Base-by-base conservation (phyloP, 225 moss, liverwort and hornwort genomes). In the Straminergon stramineum region DNA sequence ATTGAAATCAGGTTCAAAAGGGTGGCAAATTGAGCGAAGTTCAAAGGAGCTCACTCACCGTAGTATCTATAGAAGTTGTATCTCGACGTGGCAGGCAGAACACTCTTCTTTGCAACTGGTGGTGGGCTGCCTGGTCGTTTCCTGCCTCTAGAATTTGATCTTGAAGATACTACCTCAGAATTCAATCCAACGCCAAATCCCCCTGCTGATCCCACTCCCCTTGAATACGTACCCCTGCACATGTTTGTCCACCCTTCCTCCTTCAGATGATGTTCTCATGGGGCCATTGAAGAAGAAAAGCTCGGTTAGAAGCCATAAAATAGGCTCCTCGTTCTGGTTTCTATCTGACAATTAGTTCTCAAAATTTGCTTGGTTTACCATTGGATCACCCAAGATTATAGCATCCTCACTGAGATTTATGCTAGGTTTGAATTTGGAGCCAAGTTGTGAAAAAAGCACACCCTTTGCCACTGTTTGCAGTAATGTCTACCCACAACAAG, bases 31-130 rank as follows among this genome's bases (percentile, higher is more conserved):
- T 58, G 53, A 77, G 88, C 30, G 11, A 39, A 11, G 80, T 80
- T 61, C 81, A 39, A 55, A 58, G 79, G 58, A 41, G 80, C 86
- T 82, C 82, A 88, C 86, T 87, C 73, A 92, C 93, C 94, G 19
- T 87, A 93, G 71, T 92, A 92, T 92, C 92, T 91, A 92, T 94
- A 94, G 86, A 89, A 94, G 83, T 84, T 86, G 79, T 94, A 94
- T 87, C 94, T 86, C 20, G 86, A 93, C 70, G 95, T 96, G 58
- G 92, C 91, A 39, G 97, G 97, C 30, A 96, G 90, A 53, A 88
- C 91, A 71, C 18, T 43, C 70, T 43, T 76, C 60, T 61, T 90
- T 15, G 86, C 68, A 32, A 57, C 34, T 63, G 55, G 48, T 19
- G 81, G 55, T 15, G 89, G 75, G 34, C 69, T 70, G 90, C n/a